Evolutionary conservation across 2,329 filamentous ascomycete genomes (phyloP).

Genomic region (Elsinoe arachidis): DNA sequence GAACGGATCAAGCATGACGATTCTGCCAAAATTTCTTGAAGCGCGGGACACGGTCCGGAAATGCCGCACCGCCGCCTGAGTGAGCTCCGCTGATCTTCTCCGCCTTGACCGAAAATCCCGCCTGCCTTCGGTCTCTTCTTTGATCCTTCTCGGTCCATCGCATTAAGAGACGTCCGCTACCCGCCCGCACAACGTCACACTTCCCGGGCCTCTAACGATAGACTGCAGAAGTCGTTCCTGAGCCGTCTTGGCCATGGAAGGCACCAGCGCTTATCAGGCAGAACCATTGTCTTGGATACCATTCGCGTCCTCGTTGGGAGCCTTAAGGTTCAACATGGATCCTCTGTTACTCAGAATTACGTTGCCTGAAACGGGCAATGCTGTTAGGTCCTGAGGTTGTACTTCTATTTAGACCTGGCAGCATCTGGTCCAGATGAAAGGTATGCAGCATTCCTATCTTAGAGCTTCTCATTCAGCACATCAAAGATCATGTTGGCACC

Average conservation of each 20-base stretch:
- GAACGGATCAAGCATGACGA: not conserved
- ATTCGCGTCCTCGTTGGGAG: not conserved
- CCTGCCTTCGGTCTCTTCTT: not conserved
- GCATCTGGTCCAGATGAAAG: too few relatives aligned
- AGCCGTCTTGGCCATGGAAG: not conserved
- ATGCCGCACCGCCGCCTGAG: not conserved
- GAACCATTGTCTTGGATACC: not conserved
- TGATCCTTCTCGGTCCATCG: too few relatives aligned
- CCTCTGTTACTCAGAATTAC: not conserved
- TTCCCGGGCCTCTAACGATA: too few relatives aligned
- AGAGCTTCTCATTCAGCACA: too few relatives aligned
- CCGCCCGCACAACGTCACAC: too few relatives aligned
- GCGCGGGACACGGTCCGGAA: not conserved
- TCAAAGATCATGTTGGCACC: too few relatives aligned
- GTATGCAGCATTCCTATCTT: too few relatives aligned
- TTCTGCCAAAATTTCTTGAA: constrained; percentile 10
- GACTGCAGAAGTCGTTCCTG: not conserved
- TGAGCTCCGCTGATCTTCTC: not conserved
- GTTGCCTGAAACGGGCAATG: not conserved
- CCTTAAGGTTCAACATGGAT: not conserved
- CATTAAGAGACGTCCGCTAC: too few relatives aligned
- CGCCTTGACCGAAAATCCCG: not conserved
- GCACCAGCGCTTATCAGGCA: too few relatives aligned
- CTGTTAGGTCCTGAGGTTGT: not conserved
- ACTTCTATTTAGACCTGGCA: too few relatives aligned